Evolutionary conservation across 108 stramenopile species (phyloP).

Genomic region (Skeletonema tropicum): DNA sequence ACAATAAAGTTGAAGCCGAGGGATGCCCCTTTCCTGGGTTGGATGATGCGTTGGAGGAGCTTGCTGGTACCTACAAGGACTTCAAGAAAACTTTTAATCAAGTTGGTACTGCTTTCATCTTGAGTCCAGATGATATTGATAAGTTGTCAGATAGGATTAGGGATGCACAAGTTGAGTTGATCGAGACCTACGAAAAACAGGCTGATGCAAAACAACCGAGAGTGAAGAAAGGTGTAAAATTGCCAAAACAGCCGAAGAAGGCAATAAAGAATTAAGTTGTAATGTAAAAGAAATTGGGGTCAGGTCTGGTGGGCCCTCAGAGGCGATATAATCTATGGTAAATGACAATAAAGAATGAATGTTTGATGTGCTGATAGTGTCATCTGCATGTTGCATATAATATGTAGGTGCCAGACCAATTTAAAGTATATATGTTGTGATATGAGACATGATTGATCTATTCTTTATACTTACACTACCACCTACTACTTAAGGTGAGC

Average conservation of each 20-base stretch:
- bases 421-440: not conserved
- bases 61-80: constrained; percentile 19
- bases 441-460: not conserved
- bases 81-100: constrained; percentile 24
- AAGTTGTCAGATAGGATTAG: constrained; percentile 31
- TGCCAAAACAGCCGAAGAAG: not conserved
- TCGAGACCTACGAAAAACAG: constrained; percentile 3
- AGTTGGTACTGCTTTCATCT: constrained; percentile 34
- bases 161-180: constrained; percentile 12
- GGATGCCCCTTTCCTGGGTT: not conserved
- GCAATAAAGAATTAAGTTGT: not conserved
- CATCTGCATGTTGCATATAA: not conserved
- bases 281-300: no score
- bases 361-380: not conserved
- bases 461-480: not conserved
- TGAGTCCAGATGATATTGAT: constrained; percentile 36
- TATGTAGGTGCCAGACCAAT: not conserved
- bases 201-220: not conserved
- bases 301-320: no score
- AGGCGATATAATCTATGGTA: no score
- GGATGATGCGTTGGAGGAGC: constrained; percentile 4
- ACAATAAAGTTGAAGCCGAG: constrained; percentile 6
- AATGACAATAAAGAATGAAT: not conserved
- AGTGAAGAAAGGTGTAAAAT: not conserved
- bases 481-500: no score